phyloP scores from a whole-genome alignment of 768 basidiomycete species.

The Boletus coccyginus region DNA sequence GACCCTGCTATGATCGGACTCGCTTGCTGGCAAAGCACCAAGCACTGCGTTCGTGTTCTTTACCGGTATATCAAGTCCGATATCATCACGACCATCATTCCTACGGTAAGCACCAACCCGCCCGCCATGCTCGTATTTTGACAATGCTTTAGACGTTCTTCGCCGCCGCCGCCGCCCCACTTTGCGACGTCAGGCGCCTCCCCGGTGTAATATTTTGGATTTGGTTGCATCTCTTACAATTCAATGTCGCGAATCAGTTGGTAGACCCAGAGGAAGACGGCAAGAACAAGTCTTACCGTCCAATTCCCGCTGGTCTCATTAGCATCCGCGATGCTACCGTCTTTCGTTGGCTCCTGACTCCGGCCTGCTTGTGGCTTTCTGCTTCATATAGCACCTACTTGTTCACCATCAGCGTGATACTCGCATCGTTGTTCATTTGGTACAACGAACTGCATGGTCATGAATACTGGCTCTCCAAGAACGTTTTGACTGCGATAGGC shows the following conservation, averaged over 20 bases:
- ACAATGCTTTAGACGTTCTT: conserved; percentile 33
- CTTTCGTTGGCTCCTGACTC: conserved; percentile 37
- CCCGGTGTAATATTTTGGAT: conserved; percentile 41
- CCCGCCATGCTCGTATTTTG: neutral
- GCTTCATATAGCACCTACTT: conserved; percentile 32
- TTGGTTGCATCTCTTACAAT: conserved; percentile 46
- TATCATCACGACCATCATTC: conserved; percentile 25
- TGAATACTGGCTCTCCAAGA: conserved; percentile 34
- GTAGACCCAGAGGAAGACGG: conserved; percentile 41
- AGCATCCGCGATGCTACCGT: conserved; percentile 33
- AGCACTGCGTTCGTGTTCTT: conserved; percentile 12
- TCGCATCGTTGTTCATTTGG: conserved; percentile 27
- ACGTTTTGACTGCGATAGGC: conserved; percentile 36
- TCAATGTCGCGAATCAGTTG: conserved; percentile 43
- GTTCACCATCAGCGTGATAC: conserved; percentile 32
- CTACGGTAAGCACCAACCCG: conserved; percentile 16
- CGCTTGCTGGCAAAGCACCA: conserved; percentile 9
- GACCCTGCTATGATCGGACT: conserved; percentile 20
- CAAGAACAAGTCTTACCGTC: conserved; percentile 43
- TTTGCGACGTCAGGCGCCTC: conserved; percentile 18
- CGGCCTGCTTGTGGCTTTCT: conserved; percentile 36
- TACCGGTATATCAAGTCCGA: conserved; percentile 28
- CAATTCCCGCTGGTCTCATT: conserved; percentile 45
- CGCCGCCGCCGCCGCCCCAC: conserved; percentile 33
- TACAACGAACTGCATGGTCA: conserved; percentile 38